A percentile compares a stretch with the other conserved stretches of the same genome.
Evolutionary conservation across 148 eudicot species (phyloP).

Genomic region (Limonium bicolor): DNA sequence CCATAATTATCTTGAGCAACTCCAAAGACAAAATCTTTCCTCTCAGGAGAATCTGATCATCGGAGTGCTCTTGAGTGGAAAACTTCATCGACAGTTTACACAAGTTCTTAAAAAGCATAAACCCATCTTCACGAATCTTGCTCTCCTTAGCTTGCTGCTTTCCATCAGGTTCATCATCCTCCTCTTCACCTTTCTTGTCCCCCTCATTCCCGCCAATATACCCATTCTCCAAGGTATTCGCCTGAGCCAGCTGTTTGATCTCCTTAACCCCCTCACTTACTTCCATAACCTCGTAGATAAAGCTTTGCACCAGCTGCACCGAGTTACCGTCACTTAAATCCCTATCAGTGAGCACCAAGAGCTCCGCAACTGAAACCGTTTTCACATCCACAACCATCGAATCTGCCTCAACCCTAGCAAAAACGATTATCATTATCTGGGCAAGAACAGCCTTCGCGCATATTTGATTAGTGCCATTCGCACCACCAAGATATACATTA

Average conservation of each 20-base stretch:
- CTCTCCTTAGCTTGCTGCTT: constrained; percentile 19
- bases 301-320: constrained; percentile 54
- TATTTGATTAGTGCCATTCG: constrained; percentile 84
- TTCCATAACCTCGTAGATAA: constrained; percentile 59
- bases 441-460: constrained; percentile 92
- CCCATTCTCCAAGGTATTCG: constrained; percentile 9
- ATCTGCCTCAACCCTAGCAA: constrained; percentile 56
- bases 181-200: constrained; percentile 5
- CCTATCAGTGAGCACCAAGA: constrained; percentile 83
- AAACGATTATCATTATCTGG: constrained; percentile 72
- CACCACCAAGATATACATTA: constrained; percentile 71
- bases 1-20: constrained; percentile 81
- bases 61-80: constrained; percentile 68
- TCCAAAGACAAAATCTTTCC: constrained; percentile 90
- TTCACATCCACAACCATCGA: constrained; percentile 24
- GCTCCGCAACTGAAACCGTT: constrained; percentile 43
- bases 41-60: constrained; percentile 83
- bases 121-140: constrained; percentile 73
- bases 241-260: background rate
- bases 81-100: constrained; percentile 96
- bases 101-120: constrained; percentile 69
- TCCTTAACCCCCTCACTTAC: constrained; percentile 23
- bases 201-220: constrained; percentile 9
- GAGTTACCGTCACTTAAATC: constrained; percentile 90
- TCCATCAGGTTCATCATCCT: constrained; percentile 15